These are phyloP conservation scores for Nitzschia sp. DNA, from an alignment of 108 stramenopile species.

Conservation along the genomic window DNA sequence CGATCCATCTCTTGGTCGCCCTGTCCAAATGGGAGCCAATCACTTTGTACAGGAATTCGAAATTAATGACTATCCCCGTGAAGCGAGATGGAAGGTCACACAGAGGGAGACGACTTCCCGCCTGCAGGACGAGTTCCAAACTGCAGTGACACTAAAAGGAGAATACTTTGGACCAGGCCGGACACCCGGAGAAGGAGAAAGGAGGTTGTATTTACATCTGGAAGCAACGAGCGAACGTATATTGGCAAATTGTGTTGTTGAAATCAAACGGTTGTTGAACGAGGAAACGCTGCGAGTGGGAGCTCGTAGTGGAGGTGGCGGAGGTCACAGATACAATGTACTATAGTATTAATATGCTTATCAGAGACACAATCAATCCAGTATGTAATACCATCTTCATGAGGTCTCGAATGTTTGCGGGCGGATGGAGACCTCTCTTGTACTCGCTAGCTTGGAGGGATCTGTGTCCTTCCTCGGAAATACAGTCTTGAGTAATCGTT, in stretches of 20 bases:
- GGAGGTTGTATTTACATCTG: constrained; percentile 80
- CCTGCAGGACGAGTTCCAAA: constrained; percentile 88
- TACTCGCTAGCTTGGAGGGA: too few species aligned
- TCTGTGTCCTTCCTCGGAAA: too few species aligned
- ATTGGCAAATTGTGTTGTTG: constrained; percentile 73
- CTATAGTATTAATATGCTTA: constrained; percentile 10
- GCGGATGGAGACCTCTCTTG: too few species aligned
- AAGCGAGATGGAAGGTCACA: constrained; percentile 88
- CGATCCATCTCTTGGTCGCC: constrained; percentile 28
- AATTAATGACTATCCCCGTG: constrained; percentile 92
- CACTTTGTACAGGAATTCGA: constrained; percentile 86
- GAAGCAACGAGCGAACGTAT: constrained; percentile 80
- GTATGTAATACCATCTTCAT: too few species aligned
- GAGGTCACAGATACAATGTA: constrained; percentile 68
- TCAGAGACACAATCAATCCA: too few species aligned
- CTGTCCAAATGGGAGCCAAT: constrained; percentile 55
- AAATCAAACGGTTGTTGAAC: constrained; percentile 87
- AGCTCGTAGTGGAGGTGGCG: constrained; percentile 43
- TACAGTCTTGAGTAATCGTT: too few species aligned
- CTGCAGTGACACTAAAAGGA: constrained; percentile 89
- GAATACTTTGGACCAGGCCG: constrained; percentile 67
- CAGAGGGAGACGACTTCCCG: constrained; percentile 86
- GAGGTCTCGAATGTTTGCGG: too few species aligned
- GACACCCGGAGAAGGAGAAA: constrained; percentile 63
- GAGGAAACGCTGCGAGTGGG: constrained; percentile 89